Percentiles rank a stretch among this genome's conserved stretches.
phyloP scores from a whole-genome alignment of 257 asterid genomes.

The Solanum arcanum region DNA sequence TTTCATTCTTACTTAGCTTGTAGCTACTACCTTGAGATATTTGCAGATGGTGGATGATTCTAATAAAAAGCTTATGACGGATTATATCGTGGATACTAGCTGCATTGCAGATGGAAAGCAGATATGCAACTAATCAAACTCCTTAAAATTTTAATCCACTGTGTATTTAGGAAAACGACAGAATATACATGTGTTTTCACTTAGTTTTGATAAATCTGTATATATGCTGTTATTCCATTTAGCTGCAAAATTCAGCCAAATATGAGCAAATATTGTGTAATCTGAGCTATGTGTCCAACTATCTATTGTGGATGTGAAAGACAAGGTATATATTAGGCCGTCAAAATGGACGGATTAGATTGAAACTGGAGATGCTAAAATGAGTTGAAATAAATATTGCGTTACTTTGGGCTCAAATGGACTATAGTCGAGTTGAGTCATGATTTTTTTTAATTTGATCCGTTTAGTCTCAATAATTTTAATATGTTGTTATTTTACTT shows the following conservation, averaged over 20 bases:
- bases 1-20: not conserved
- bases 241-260: not conserved
- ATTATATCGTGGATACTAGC: slow-evolving; percentile 62
- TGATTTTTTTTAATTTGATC: no score
- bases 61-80: slow-evolving; percentile 71
- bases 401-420: no score
- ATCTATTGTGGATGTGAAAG: not conserved
- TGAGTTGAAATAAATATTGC: no score
- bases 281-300: not conserved
- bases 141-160: not conserved
- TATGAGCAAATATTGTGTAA: not conserved
- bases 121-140: not conserved
- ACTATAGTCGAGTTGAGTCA: no score
- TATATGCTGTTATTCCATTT: not conserved
- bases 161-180: not conserved
- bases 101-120: slow-evolving; percentile 22
- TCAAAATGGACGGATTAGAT: no score
- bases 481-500: no score
- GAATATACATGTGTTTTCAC: not conserved
- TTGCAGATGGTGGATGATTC: slow-evolving; percentile 69
- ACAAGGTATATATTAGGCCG: not conserved
- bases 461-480: no score
- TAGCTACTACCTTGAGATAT: not conserved
- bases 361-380: no score
- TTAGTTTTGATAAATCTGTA: not conserved